Conservation (phyloP, 2,329 filamentous ascomycete species). For the Hymenoscyphus infarciens region DNA sequence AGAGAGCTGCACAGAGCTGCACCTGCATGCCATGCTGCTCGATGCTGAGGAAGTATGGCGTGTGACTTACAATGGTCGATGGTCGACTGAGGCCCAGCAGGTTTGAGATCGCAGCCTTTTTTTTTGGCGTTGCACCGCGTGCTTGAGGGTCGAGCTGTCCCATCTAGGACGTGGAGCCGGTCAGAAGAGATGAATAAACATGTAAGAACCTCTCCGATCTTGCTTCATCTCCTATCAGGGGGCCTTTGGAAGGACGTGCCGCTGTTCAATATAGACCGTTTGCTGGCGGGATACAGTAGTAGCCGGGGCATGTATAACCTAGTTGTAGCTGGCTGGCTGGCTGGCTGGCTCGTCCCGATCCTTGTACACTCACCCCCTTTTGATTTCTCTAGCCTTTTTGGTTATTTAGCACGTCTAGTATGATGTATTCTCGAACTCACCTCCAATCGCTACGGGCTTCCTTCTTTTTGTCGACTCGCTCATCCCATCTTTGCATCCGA, state of each 20-base stretch:
- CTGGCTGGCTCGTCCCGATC: background rate
- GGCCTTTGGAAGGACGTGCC: background rate
- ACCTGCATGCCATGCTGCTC: too few species aligned
- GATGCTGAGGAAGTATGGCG: too few species aligned
- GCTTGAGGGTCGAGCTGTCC: background rate
- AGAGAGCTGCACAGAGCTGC: too few species aligned
- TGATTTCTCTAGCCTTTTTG: background rate
- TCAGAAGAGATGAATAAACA: background rate
- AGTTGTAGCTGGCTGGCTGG: background rate
- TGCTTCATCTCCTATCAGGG: background rate
- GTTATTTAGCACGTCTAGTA: background rate
- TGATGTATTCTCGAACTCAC: background rate
- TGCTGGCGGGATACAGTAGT: conserved; percentile 3
- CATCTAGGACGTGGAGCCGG: background rate
- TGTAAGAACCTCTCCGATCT: background rate
- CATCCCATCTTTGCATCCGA: background rate
- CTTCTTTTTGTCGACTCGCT: background rate
- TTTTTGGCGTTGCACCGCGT: background rate
- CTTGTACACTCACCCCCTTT: background rate
- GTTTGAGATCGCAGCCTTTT: background rate
- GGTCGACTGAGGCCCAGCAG: background rate
- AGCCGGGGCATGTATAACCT: background rate
- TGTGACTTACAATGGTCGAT: too few species aligned
- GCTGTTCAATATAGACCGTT: background rate
- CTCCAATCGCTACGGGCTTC: background rate